A percentile compares a stretch with the other conserved stretches of the same genome.
Conservation (phyloP, 106 monocot genomes). For the Dactylorhiza incarnata region DNA sequence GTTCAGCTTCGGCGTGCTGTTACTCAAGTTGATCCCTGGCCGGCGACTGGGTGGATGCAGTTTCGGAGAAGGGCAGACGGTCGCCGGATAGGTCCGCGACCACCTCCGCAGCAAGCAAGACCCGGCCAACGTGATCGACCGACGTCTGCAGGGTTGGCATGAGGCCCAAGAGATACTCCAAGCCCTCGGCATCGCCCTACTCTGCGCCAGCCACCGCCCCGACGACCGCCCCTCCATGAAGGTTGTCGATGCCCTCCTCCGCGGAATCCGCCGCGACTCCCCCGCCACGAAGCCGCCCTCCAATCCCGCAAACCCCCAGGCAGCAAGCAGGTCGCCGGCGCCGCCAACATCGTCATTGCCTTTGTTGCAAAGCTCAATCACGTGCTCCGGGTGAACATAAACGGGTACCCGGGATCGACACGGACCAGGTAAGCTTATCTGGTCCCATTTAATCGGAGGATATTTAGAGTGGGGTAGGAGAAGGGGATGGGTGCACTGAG, state of each 20-base stretch:
- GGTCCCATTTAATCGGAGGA: too few species aligned
- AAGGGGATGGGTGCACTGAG: not conserved
- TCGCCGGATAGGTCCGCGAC: slow-evolving; percentile 63
- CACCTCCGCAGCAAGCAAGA: slow-evolving; percentile 50
- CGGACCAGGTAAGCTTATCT: too few species aligned
- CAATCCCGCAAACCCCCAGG: not conserved
- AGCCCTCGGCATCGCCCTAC: slow-evolving; percentile 68
- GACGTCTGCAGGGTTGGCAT: slow-evolving; percentile 36
- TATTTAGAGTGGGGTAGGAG: too few species aligned
- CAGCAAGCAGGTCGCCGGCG: not conserved
- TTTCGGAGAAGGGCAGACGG: slow-evolving; percentile 43
- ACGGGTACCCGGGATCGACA: too few species aligned
- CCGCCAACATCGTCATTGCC: not conserved
- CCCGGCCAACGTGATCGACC: slow-evolving; percentile 53
- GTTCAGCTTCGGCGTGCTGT: slow-evolving; percentile 80
- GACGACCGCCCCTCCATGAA: slow-evolving; percentile 87
- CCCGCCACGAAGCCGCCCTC: not conserved
- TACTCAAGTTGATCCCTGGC: slow-evolving; percentile 70
- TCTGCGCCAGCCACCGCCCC: slow-evolving; percentile 55
- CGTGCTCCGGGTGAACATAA: slow-evolving; percentile 4
- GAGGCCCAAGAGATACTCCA: slow-evolving; percentile 76
- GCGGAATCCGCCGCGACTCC: slow-evolving; percentile 47
- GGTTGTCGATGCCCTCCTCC: slow-evolving; percentile 70
- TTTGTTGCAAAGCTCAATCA: not conserved
- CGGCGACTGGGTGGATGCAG: slow-evolving; percentile 29